Conservation (phyloP, 23 red algal genomes). For the Gracilariopsis chorda region DNA sequence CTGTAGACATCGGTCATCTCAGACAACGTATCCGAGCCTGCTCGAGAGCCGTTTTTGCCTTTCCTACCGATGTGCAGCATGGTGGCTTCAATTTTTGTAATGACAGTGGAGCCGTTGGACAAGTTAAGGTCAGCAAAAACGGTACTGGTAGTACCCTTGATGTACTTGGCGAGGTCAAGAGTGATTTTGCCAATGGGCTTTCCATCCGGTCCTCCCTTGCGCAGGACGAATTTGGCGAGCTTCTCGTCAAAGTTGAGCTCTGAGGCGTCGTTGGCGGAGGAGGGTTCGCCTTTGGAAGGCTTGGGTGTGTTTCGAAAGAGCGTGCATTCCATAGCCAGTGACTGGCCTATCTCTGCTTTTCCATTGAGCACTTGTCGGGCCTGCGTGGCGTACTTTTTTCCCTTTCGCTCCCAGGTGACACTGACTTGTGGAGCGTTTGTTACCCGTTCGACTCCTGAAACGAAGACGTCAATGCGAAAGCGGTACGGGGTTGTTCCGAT, state of each 20-base stretch:
- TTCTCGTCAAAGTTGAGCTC: slow-evolving; percentile 79
- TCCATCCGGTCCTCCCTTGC: slow-evolving; percentile 42
- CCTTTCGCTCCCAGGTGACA: slow-evolving; percentile 66
- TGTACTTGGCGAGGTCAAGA: slow-evolving; percentile 63
- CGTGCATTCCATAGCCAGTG: slow-evolving; percentile 48
- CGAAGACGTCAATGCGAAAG: slow-evolving; percentile 67
- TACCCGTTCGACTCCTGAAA: slow-evolving; percentile 49
- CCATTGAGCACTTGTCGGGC: slow-evolving; percentile 6
- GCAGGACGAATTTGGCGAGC: slow-evolving; percentile 57
- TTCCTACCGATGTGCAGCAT: slow-evolving; percentile 66
- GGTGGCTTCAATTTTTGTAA: slow-evolving; percentile 78
- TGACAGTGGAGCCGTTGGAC: slow-evolving; percentile 58
- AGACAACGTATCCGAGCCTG: slow-evolving; percentile 49
- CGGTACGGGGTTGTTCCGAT: slow-evolving; percentile 60
- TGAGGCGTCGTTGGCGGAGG: not conserved
- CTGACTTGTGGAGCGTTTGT: slow-evolving; percentile 28
- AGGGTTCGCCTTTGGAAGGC: not conserved
- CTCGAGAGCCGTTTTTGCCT: slow-evolving; percentile 18
- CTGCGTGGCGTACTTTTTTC: slow-evolving; percentile 31
- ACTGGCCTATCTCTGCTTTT: slow-evolving; percentile 60
- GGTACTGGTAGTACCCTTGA: slow-evolving; percentile 63
- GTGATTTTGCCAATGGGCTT: slow-evolving; percentile 69
- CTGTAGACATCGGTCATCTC: slow-evolving; percentile 65
- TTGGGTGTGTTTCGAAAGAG: slow-evolving; percentile 42
- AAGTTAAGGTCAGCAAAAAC: slow-evolving; percentile 76